Base-by-base conservation (phyloP, 2,329 filamentous ascomycete genomes). In the Ceratocystis diversiconidia region DNA sequence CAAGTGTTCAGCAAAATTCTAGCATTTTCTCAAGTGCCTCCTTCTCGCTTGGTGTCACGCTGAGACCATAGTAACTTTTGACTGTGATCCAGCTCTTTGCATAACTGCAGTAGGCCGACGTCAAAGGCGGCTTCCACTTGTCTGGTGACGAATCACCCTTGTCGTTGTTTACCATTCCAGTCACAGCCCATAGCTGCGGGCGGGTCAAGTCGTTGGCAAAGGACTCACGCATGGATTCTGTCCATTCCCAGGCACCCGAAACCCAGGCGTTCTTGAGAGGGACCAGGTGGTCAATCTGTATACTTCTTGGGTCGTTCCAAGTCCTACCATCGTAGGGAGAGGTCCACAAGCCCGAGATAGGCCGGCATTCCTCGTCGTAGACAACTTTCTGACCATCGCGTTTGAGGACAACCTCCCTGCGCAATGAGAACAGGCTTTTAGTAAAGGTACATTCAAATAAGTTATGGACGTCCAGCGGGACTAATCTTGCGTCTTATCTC, bases 271-370 rank as follows among this genome's bases (percentile, higher is more conserved):
- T 90, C 72, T 86, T 86, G 68, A 95, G 74, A 0, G 90, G 89
- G 2, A 95, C 88, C 75, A 94, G 80, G 73, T 94, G 90, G 73
- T 94, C 90, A 67, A 94, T 92, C 70, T 92, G 88, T 0, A 94
- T 74, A 70, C 92, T 87, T 19, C 79, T 81, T 0, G 88, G 82
- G 0, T 78, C 76, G 0, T 83, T 86, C 86, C 87, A 90, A 1
- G 79, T 84, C 0, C 77, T 85, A 17, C 88, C 88, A 71, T 92
- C 89, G 72, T 88, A 94, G 0, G 87, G 86, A 44, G 82, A 86
- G 50, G 73, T 75, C 89, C 90, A 94, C 0, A 77, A 79, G 3
- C 90, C 89, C 2, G 82, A 83, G 0, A 80, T 85, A 0, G 87
- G 74, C 1, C 79, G 75, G 74, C 89, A 95, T 43, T 80, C 78